Percentiles rank a stretch among this genome's conserved stretches.
phyloP scores from a whole-genome alignment of 2,329 filamentous ascomycete species.

The Ascochyta rabiei region DNA sequence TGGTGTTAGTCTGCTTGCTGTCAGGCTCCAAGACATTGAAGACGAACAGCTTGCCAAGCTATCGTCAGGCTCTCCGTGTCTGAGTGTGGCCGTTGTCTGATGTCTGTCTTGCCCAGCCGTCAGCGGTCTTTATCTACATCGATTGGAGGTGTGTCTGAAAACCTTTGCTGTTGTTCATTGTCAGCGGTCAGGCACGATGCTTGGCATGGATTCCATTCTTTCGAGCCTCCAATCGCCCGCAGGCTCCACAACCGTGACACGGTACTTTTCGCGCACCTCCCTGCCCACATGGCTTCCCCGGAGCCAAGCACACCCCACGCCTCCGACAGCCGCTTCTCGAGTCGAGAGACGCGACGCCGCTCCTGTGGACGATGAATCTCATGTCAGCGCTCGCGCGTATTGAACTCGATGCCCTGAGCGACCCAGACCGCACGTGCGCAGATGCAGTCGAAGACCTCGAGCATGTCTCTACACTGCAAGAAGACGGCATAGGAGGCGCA shows the following conservation, averaged over 20 bases:
- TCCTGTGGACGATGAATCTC: slow-evolving; percentile 36
- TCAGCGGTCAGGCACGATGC: neutral
- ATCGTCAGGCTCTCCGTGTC: neutral
- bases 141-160: too few relatives aligned
- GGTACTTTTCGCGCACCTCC: slow-evolving; percentile 9
- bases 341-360: slow-evolving; percentile 26
- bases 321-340: slow-evolving; percentile 18
- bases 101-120: too few relatives aligned
- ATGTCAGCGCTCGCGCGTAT: slow-evolving; percentile 28
- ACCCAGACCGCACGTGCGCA: slow-evolving; percentile 22
- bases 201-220: neutral
- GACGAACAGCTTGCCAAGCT: too few relatives aligned
- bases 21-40: neutral
- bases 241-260: slow-evolving; percentile 20
- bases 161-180: too few relatives aligned
- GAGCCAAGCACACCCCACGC: slow-evolving; percentile 12
- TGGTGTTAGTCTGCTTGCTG: neutral
- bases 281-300: slow-evolving; percentile 27
- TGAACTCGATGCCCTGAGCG: slow-evolving; percentile 33
- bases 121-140: too few relatives aligned
- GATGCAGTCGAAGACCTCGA: slow-evolving; percentile 22
- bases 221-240: neutral
- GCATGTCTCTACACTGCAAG: slow-evolving; percentile 2
- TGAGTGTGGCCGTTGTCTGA: too few relatives aligned
- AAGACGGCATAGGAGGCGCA: slow-evolving; percentile 13